Evolutionary conservation across 2,329 filamentous ascomycete genomes (phyloP).

Genomic region (Aspergillus chevalieri): DNA sequence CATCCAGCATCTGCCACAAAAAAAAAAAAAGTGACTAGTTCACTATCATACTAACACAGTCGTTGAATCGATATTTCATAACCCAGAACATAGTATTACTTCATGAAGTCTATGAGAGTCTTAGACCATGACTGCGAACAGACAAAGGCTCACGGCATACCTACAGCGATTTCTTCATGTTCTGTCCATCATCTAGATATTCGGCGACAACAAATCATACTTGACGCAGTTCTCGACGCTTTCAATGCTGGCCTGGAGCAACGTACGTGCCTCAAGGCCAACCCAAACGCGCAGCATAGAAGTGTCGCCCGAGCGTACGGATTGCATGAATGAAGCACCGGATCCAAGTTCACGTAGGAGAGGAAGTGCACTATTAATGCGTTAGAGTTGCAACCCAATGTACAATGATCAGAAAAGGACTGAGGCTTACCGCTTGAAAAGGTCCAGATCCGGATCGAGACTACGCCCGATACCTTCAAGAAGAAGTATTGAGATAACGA

Average conservation of each 20-base stretch:
- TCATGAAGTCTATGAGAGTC: no score
- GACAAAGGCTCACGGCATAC: no score
- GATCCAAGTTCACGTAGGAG: constrained; percentile 84
- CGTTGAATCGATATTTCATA: no score
- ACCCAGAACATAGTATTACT: no score
- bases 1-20: no score
- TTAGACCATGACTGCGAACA: no score
- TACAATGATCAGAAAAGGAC: neutral
- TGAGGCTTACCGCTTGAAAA: constrained; percentile 63
- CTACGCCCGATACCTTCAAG: constrained; percentile 89
- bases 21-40: no score
- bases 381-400: neutral
- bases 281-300: constrained; percentile 89
- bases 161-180: neutral
- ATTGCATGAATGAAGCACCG: constrained; percentile 46
- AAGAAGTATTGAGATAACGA: constrained; percentile 88
- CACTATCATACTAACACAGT: no score
- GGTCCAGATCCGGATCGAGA: constrained; percentile 78
- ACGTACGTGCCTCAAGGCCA: constrained; percentile 79
- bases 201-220: constrained; percentile 81
- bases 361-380: constrained; percentile 63
- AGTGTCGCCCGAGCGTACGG: constrained; percentile 67
- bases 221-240: constrained; percentile 87
- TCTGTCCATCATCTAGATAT: constrained; percentile 32
- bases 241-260: constrained; percentile 83